Conservation (phyloP, 306 rosid species). For the Cucurbita argyrosperma region DNA sequence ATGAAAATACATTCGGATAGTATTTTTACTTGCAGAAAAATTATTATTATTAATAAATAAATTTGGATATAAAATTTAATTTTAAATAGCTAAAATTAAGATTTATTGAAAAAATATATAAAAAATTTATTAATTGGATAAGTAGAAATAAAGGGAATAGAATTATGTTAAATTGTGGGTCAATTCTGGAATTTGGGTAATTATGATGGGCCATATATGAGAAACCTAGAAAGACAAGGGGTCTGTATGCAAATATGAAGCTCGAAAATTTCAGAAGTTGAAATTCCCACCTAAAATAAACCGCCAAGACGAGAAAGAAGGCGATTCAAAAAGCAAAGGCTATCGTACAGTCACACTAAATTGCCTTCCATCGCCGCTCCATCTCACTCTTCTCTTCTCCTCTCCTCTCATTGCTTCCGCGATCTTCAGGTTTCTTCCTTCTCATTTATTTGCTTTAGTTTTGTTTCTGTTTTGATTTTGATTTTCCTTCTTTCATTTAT, state of each 20-base stretch:
- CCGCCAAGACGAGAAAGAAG: conserved; percentile 8
- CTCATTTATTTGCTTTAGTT: neutral
- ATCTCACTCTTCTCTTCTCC: neutral
- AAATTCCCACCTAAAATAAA: conserved; percentile 25
- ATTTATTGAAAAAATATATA: too few species aligned
- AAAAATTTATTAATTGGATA: too few species aligned
- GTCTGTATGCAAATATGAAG: neutral
- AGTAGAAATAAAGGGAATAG: too few species aligned
- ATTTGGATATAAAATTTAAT: too few species aligned
- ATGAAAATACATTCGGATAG: too few species aligned
- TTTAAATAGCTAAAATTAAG: too few species aligned
- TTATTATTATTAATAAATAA: too few species aligned
- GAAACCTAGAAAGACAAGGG: neutral
- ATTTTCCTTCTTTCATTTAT: neutral
- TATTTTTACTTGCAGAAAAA: neutral
- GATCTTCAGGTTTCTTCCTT: conserved; percentile 14
- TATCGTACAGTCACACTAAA: neutral
- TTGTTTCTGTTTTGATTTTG: neutral
- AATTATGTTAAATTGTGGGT: neutral
- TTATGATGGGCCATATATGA: neutral
- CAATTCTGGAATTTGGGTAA: neutral
- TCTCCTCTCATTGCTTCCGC: neutral
- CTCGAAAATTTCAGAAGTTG: neutral
- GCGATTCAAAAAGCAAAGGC: neutral
- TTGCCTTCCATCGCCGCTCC: neutral